Evolutionary conservation across 805 yeast species (phyloP).

Genomic region (Torulaspora delbrueckii): DNA sequence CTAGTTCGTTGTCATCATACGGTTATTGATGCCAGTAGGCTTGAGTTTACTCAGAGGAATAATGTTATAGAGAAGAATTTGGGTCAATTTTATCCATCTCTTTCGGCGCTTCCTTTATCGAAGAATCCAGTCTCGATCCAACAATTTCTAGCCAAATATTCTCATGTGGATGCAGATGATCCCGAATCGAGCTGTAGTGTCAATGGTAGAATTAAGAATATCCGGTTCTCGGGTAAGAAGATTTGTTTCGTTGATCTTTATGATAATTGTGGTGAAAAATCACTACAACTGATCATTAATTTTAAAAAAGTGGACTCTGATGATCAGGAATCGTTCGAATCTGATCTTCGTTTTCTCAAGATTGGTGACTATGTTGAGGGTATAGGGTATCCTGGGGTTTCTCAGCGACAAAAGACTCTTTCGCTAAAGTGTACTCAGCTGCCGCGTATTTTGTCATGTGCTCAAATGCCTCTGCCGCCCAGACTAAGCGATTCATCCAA

Average conservation of each 20-base stretch:
- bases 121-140: slow-evolving; percentile 10
- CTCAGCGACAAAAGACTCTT: slow-evolving; percentile 52
- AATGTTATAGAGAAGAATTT: slow-evolving; percentile 13
- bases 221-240: slow-evolving; percentile 33
- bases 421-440: slow-evolving; percentile 57
- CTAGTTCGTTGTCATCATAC: not conserved
- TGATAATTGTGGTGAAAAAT: slow-evolving; percentile 7
- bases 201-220: slow-evolving; percentile 28
- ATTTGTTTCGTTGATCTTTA: slow-evolving; percentile 32
- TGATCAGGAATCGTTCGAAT: not conserved
- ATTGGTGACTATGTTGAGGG: slow-evolving; percentile 70
- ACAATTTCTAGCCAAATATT: slow-evolving; percentile 12
- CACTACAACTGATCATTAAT: slow-evolving; percentile 28
- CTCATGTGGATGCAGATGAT: slow-evolving; percentile 4
- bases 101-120: slow-evolving; percentile 13
- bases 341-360: slow-evolving; percentile 37
- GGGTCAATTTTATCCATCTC: slow-evolving; percentile 27
- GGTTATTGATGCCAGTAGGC: slow-evolving; percentile 16
- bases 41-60: slow-evolving; percentile 25
- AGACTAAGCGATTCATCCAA: slow-evolving; percentile 50
- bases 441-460: slow-evolving; percentile 56
- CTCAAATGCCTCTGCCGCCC: slow-evolving; percentile 68
- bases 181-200: slow-evolving; percentile 1
- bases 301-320: slow-evolving; percentile 8
- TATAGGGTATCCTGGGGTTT: slow-evolving; percentile 66